Conservation (phyloP, 148 eudicot genomes). For the Arctostaphylos glauca region DNA sequence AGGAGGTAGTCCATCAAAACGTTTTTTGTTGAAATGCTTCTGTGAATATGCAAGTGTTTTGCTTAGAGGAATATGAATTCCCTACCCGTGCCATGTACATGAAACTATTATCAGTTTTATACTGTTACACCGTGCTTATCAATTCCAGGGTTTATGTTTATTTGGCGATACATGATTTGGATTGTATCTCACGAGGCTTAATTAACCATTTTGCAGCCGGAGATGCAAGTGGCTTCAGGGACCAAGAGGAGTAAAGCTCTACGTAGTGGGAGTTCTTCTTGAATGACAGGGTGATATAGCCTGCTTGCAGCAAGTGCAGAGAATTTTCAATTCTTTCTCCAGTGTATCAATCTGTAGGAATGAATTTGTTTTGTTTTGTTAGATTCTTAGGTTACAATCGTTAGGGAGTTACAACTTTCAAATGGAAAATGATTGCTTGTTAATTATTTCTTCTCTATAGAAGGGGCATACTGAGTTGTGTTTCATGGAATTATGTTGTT, state of each 20-base stretch:
- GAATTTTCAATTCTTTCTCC: background rate
- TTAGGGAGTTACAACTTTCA: background rate
- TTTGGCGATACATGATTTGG: background rate
- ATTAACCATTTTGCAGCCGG: slow-evolving; percentile 36
- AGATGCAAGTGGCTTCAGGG: slow-evolving; percentile 47
- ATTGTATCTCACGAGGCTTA: background rate
- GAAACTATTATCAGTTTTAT: background rate
- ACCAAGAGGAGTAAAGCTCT: slow-evolving; percentile 33
- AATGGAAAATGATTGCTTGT: background rate
- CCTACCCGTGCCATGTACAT: background rate
- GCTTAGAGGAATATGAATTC: background rate
- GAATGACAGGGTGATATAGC: background rate
- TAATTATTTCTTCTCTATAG: background rate
- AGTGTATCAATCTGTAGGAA: no score
- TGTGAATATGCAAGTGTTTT: background rate
- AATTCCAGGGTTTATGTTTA: background rate
- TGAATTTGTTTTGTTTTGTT: background rate
- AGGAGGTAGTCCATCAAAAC: slow-evolving; percentile 36
- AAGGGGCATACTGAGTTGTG: background rate
- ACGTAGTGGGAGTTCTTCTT: slow-evolving; percentile 23
- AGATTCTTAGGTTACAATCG: background rate
- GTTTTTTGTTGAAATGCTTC: background rate
- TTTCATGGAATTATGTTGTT: background rate
- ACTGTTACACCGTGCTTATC: background rate
- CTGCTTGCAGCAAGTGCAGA: background rate